Conservation (phyloP, 2,329 filamentous ascomycete species). For the Bipolaris victoriae region DNA sequence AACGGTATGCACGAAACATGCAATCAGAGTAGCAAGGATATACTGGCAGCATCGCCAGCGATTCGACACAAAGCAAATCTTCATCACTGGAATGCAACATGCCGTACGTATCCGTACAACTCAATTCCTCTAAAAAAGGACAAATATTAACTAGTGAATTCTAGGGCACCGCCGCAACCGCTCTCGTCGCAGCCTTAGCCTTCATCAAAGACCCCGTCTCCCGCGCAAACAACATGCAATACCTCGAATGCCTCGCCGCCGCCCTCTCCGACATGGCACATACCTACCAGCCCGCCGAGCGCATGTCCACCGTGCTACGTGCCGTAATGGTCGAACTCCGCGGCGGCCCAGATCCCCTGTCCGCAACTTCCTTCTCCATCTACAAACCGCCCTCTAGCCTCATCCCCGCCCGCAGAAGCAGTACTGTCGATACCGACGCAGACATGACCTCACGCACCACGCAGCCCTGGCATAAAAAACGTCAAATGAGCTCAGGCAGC, state of each 20-base stretch:
- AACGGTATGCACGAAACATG: slow-evolving; percentile 62
- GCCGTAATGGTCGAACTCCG: slow-evolving; percentile 59
- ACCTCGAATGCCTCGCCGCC: slow-evolving; percentile 60
- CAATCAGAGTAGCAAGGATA: slow-evolving; percentile 60
- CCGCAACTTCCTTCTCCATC: slow-evolving; percentile 21
- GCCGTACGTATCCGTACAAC: slow-evolving; percentile 40
- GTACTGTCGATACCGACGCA: slow-evolving; percentile 32
- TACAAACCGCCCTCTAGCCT: slow-evolving; percentile 37
- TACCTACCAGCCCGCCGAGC: slow-evolving; percentile 60
- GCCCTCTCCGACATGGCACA: slow-evolving; percentile 61
- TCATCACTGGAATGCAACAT: slow-evolving; percentile 60
- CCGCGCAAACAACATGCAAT: slow-evolving; percentile 53
- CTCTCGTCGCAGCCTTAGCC: slow-evolving; percentile 58
- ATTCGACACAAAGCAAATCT: slow-evolving; percentile 60
- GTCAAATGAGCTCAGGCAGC: slow-evolving; percentile 29
- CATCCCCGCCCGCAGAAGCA: slow-evolving; percentile 40
- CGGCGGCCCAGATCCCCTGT: slow-evolving; percentile 23
- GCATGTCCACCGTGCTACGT: slow-evolving; percentile 61
- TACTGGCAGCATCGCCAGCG: slow-evolving; percentile 63
- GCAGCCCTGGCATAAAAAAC: slow-evolving; percentile 28
- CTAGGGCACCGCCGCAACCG: slow-evolving; percentile 60
- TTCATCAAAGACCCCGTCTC: slow-evolving; percentile 49
- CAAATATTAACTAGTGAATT: slow-evolving; percentile 1
- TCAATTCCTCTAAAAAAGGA: neutral
- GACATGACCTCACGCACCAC: neutral